Percentiles rank a stretch among this genome's conserved stretches.
phyloP scores from a whole-genome alignment of 2,329 filamentous ascomycete genomes.

The Biscogniauxia mediterranea region DNA sequence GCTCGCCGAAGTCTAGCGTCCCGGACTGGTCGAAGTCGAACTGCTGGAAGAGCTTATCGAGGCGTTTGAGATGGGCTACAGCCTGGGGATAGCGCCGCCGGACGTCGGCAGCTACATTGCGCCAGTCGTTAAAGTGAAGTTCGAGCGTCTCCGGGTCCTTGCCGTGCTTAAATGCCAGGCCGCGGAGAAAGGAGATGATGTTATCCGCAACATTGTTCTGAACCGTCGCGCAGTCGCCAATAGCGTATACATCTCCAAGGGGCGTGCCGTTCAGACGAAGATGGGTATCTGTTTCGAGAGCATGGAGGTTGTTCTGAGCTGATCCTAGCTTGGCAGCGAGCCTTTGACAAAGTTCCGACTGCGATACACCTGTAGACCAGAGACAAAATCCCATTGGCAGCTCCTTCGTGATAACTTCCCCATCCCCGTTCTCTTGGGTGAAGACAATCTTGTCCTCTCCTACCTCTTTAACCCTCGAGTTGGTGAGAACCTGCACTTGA shows the following conservation, averaged over 20 bases:
- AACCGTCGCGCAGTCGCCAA: conserved; percentile 93
- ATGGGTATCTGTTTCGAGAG: conserved; percentile 91
- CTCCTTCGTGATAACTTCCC: conserved; percentile 79
- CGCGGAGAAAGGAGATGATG: conserved; percentile 85
- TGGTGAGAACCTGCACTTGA: conserved; percentile 86
- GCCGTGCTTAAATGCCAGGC: conserved; percentile 86
- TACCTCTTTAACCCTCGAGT: conserved; percentile 90
- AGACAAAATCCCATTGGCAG: conserved; percentile 94
- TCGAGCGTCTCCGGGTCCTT: conserved; percentile 86
- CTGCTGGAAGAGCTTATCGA: conserved; percentile 86
- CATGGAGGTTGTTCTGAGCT: conserved; percentile 81
- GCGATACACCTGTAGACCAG: conserved; percentile 94
- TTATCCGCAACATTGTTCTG: conserved; percentile 96
- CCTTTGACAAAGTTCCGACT: conserved; percentile 75
- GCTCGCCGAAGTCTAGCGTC: conserved; percentile 90
- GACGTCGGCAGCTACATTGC: conserved; percentile 76
- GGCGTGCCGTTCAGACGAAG: conserved; percentile 86
- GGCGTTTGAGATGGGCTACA: conserved; percentile 76
- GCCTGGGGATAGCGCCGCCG: conserved; percentile 91
- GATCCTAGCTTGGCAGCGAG: conserved; percentile 75
- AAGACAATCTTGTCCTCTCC: conserved; percentile 81
- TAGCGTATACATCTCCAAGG: conserved; percentile 90
- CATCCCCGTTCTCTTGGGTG: conserved; percentile 74
- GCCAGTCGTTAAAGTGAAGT: conserved; percentile 86
- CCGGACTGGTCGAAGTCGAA: conserved; percentile 94